Conservation (phyloP, 139 green algal species). For the Nannochloris sp. region DNA sequence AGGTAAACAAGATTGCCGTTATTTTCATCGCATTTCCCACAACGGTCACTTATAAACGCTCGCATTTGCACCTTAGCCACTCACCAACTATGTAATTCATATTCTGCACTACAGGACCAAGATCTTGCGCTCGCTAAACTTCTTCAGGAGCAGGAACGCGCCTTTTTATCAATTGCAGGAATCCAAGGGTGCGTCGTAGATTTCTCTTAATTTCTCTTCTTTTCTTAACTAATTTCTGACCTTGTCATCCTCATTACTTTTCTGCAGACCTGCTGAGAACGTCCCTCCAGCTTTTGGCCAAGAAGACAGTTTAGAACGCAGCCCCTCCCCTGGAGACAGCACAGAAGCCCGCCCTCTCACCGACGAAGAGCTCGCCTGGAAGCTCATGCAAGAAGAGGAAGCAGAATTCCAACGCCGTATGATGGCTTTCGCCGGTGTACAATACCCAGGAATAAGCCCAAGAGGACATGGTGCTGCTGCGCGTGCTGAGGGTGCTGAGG, state of each 20-base stretch:
- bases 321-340: neutral
- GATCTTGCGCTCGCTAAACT: conserved; percentile 35
- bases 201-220: neutral
- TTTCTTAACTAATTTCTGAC: neutral
- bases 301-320: neutral
- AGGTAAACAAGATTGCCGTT: too few species aligned
- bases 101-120: conserved; percentile 20
- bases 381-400: conserved; percentile 35
- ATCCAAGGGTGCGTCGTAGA: conserved; percentile 17
- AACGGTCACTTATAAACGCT: too few species aligned
- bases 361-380: conserved; percentile 24
- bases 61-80: neutral
- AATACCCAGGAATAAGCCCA: neutral
- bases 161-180: conserved; percentile 21
- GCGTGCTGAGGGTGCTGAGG: neutral
- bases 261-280: conserved; percentile 7
- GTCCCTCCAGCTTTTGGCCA: neutral
- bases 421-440: conserved; percentile 27
- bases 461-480: too few species aligned
- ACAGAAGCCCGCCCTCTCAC: neutral
- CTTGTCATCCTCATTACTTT: neutral
- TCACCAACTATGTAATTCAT: too few species aligned
- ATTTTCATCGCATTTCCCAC: too few species aligned
- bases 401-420: conserved; percentile 25
- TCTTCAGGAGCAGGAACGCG: conserved; percentile 39